Evolutionary conservation across 2,329 filamentous ascomycete species (phyloP).

Genomic region (Xylaria sp.): DNA sequence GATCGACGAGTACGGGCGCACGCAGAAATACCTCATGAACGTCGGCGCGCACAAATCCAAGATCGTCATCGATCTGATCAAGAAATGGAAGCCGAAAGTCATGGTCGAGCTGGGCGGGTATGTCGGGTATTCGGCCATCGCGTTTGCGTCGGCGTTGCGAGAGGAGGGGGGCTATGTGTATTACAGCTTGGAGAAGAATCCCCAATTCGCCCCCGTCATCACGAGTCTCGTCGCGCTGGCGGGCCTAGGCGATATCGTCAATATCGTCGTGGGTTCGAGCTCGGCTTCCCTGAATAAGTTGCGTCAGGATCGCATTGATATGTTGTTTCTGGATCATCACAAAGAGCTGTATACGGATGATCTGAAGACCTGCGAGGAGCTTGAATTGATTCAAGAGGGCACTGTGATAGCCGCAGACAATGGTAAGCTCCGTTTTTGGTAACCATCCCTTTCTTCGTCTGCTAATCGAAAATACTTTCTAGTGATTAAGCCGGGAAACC

Average conservation of each 20-base stretch:
- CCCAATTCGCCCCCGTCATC: conserved; percentile 68
- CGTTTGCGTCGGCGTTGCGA: conserved; percentile 64
- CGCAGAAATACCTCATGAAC: conserved; percentile 72
- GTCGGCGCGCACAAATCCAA: conserved; percentile 69
- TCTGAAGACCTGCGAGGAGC: conserved; percentile 68
- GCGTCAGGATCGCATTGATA: conserved; percentile 53
- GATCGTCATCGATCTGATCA: conserved; percentile 65
- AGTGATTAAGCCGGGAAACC: conserved; percentile 66
- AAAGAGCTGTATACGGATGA: conserved; percentile 72
- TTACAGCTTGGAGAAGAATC: conserved; percentile 67
- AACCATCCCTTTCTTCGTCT: too few relatives aligned
- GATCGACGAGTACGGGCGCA: conserved; percentile 65
- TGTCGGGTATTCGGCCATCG: conserved; percentile 73
- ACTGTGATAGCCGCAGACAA: conserved; percentile 64
- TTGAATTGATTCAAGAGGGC: conserved; percentile 58
- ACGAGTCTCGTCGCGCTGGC: conserved; percentile 66
- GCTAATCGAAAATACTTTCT: too few relatives aligned
- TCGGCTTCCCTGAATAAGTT: conserved; percentile 60
- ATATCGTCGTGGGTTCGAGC: conserved; percentile 64
- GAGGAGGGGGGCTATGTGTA: conserved; percentile 60
- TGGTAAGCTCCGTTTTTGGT: conserved; percentile 19
- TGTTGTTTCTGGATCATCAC: conserved; percentile 76
- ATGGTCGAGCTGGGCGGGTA: conserved; percentile 81
- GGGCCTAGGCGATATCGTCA: conserved; percentile 64
- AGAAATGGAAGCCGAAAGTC: conserved; percentile 56